These are phyloP conservation scores for Colletotrichum destructivum DNA, from an alignment of 2,329 filamentous ascomycete species.

Conservation along the genomic window DNA sequence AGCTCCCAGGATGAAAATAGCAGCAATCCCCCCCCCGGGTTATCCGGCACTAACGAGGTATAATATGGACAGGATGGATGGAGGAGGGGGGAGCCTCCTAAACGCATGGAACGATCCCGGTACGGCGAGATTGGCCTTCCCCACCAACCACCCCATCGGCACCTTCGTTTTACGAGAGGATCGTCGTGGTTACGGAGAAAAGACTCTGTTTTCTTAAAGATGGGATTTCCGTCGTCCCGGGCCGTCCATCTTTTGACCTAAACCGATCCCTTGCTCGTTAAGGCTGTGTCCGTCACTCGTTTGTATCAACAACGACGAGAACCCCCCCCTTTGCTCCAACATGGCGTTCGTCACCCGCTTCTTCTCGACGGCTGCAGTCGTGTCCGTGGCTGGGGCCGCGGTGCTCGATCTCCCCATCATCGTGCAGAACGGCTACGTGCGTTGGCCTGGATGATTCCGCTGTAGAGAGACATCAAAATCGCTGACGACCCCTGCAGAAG, in stretches of 20 bases:
- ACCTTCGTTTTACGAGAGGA: slow-evolving; percentile 24
- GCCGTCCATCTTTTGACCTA: neutral
- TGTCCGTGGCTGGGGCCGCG: slow-evolving; percentile 33
- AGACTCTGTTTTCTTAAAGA: neutral
- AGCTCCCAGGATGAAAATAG: slow-evolving; percentile 13
- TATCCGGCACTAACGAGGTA: too few species aligned
- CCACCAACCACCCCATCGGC: slow-evolving; percentile 10
- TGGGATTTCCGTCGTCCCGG: neutral
- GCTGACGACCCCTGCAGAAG: neutral
- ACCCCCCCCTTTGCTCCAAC: neutral
- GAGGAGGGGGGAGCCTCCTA: neutral
- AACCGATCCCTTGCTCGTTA: neutral
- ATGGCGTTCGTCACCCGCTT: slow-evolving; percentile 35
- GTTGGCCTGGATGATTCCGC: neutral
- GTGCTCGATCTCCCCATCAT: slow-evolving; percentile 41
- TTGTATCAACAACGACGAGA: neutral
- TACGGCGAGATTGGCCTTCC: slow-evolving; percentile 28
- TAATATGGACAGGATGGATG: too few species aligned
- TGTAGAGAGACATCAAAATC: too few species aligned
- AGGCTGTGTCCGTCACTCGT: neutral
- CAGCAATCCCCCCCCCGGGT: slow-evolving; percentile 9
- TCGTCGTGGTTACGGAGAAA: slow-evolving; percentile 1
- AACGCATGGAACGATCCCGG: slow-evolving; percentile 5
- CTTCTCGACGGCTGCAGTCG: slow-evolving; percentile 28
- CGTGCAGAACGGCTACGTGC: slow-evolving; percentile 38